Conservation (phyloP, 2,329 filamentous ascomycete genomes). For the Alternaria viburni region DNA sequence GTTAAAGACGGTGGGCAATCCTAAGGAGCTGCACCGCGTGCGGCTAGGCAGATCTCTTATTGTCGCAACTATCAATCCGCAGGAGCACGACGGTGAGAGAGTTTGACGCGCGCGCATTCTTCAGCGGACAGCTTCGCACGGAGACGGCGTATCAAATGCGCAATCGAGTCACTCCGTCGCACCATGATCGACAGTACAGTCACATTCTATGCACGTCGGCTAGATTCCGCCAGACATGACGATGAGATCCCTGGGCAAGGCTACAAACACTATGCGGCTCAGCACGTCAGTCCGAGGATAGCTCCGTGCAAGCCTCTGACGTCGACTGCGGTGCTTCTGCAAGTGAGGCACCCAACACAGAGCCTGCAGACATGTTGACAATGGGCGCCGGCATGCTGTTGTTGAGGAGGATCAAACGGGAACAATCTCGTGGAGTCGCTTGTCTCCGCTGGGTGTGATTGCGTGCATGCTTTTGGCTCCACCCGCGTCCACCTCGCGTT, state of each 20-base stretch:
- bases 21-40: slow-evolving; percentile 6
- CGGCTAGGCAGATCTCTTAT: slow-evolving; percentile 11
- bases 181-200: background rate
- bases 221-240: slow-evolving; percentile 3
- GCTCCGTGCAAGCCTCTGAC: background rate
- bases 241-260: background rate
- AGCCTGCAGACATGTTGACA: background rate
- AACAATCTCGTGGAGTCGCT: background rate
- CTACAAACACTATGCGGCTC: background rate
- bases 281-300: background rate
- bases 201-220: background rate
- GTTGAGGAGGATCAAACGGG: background rate
- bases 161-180: slow-evolving; percentile 4
- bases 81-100: background rate
- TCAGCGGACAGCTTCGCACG: slow-evolving; percentile 22
- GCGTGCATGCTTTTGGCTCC: background rate
- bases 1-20: slow-evolving; percentile 12
- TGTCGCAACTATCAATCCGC: background rate
- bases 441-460: background rate
- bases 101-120: slow-evolving; percentile 6
- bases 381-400: background rate
- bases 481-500: background rate
- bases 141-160: slow-evolving; percentile 8
- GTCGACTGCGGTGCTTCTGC: background rate
- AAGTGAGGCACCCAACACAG: background rate